Evolutionary conservation across 768 basidiomycete genomes (phyloP), one percentile per base, ranked within the genome.

Genomic region (Lactarius tabidus): DNA sequence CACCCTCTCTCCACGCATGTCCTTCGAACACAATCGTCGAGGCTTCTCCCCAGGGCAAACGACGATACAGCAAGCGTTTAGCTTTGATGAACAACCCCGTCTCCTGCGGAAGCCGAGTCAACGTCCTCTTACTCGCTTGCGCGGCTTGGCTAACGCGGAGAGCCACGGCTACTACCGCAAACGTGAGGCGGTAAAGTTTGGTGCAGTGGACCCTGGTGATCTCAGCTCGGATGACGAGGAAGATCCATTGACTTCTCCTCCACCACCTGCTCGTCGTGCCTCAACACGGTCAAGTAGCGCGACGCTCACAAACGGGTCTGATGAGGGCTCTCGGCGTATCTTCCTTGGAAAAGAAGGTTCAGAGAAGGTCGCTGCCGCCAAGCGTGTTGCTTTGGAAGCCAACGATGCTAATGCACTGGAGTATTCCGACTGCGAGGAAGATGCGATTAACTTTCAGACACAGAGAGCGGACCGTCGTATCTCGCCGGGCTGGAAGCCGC

Each of bases 151-250:
- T 6, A 45, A 38, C 20, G 28, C 63, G 66, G 61, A 43, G 70
- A 70, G 35, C 58, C 77, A 35, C 57, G 43, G 65, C 18, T 75
- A 79, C 61, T 75, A 79, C 60, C 80, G 80, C 57, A 80, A 79
- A 28, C 74, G 78, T 61, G 81, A 83, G 63, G 74, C 78, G 29
- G 77, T 75, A 39, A 75, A 75, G 59, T 75, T 84, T 17, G 67
- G 67, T 73, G 67, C 74, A 51, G 39, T 70, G 70, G 63, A 76
- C 59, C 68, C 71, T 60, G 72, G 72, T 20, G 74, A 73, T 6
- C 76, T 77, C 33, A 80, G 80, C 63, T 84, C 82, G 3, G 83
- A 84, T 67, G 78, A 77, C 53, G 84, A 85, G 60, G 82, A 60
- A 57, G 69, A 65, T 63, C 66, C 65, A 31, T 61, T 69, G 57